Evolutionary conservation across 306 rosid species (phyloP).

Genomic region (Cucumis hystrix): DNA sequence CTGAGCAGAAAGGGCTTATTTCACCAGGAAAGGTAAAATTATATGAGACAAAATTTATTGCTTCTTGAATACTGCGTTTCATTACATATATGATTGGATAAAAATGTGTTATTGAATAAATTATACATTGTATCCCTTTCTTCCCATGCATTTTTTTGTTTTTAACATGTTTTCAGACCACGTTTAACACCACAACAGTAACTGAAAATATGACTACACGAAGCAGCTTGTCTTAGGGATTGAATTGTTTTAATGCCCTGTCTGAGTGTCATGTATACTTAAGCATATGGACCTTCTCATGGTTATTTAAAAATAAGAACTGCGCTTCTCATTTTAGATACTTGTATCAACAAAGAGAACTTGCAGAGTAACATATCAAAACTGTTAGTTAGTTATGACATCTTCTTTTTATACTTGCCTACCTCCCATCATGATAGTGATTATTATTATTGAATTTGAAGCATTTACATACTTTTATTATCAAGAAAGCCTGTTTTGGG

Average conservation of each 20-base stretch:
- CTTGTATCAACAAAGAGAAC: neutral
- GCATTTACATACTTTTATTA: neutral
- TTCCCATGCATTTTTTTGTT: neutral
- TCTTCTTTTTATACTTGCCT: neutral
- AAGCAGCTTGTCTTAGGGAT: neutral
- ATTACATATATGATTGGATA: neutral
- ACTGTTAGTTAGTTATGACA: neutral
- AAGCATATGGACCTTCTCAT: neutral
- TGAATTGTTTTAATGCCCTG: neutral
- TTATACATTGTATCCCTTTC: neutral
- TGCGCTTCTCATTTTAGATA: neutral
- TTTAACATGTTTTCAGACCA: neutral
- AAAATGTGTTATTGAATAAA: neutral
- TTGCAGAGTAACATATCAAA: neutral
- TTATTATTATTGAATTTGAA: neutral
- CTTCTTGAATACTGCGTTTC: neutral
- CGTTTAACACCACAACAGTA: neutral
- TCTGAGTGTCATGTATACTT: neutral
- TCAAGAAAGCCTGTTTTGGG: neutral
- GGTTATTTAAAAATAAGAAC: neutral
- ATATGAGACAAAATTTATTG: neutral
- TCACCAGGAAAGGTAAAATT: slow-evolving; percentile 77
- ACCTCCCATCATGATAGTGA: neutral
- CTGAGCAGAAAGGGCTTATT: slow-evolving; percentile 78
- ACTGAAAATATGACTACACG: neutral